A percentile compares a stretch with the other conserved stretches of the same genome.
These are phyloP conservation scores for Ilex aquifolium DNA, from an alignment of 257 asterid genomes.

Conservation along the genomic window DNA sequence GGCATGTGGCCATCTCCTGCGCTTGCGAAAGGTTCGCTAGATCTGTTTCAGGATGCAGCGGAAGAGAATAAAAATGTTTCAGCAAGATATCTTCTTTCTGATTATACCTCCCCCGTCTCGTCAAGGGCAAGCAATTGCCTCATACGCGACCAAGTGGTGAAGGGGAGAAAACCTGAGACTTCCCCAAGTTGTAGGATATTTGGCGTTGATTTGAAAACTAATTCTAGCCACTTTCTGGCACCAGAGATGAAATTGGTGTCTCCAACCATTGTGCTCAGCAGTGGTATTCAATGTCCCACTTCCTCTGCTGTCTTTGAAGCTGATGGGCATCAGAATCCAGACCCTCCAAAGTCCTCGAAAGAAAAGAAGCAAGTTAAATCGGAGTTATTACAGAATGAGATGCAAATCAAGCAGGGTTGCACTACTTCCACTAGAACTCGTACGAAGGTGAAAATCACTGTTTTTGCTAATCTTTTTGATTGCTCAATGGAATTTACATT, in stretches of 20 bases:
- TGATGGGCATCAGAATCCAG: conserved; percentile 23
- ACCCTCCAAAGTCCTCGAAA: conserved; percentile 22
- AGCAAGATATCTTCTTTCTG: conserved; percentile 21
- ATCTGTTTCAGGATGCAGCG: conserved; percentile 31
- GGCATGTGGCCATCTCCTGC: conserved; percentile 32
- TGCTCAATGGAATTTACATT: background rate
- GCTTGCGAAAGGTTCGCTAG: conserved; percentile 27
- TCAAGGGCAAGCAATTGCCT: conserved; percentile 33
- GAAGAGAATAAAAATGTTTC: conserved; percentile 34
- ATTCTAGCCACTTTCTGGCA: conserved; percentile 19
- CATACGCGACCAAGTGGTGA: conserved; percentile 29
- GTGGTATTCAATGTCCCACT: conserved; percentile 1
- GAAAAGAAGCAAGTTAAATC: conserved; percentile 27
- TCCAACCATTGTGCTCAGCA: conserved; percentile 10
- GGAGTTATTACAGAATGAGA: conserved; percentile 34
- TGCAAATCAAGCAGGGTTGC: conserved; percentile 26
- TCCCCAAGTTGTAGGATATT: conserved; percentile 49
- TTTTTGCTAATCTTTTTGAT: background rate
- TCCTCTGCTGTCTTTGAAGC: conserved; percentile 12
- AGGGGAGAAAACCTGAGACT: conserved; percentile 30
- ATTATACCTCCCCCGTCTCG: conserved; percentile 41
- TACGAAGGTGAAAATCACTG: conserved; percentile 41
- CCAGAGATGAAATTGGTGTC: conserved; percentile 23
- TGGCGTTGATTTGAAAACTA: conserved; percentile 69
- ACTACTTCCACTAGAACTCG: conserved; percentile 58